Conservation (phyloP, 495 filamentous ascomycete species). For the Astrothelium macrocarpum region DNA sequence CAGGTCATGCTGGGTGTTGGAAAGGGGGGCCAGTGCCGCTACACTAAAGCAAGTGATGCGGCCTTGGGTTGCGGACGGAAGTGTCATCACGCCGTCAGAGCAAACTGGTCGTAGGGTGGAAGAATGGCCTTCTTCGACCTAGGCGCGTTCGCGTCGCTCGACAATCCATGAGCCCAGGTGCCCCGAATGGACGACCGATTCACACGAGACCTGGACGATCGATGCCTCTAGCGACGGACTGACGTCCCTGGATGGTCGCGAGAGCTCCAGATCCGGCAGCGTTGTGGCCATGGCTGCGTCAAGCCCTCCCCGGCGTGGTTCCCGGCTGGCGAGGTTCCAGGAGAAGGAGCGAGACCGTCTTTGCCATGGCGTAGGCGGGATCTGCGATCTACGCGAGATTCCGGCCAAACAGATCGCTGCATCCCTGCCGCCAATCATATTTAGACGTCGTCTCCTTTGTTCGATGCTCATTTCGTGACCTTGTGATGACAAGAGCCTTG, state of each 20-base stretch:
- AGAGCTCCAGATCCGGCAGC: neutral
- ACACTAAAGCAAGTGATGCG: neutral
- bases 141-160: neutral
- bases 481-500: neutral
- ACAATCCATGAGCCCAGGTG: neutral
- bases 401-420: conserved; percentile 5
- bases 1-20: conserved; percentile 5
- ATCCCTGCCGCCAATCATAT: conserved; percentile 7
- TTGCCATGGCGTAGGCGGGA: neutral
- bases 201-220: neutral
- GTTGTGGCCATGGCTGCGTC: neutral
- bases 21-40: neutral
- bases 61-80: neutral
- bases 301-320: neutral
- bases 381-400: conserved; percentile 5
- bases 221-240: neutral
- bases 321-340: conserved; percentile 7
- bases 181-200: neutral
- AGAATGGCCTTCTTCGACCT: neutral
- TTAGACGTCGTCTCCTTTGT: conserved; percentile 1
- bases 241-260: neutral
- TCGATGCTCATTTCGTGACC: neutral
- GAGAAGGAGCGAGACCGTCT: neutral
- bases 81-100: neutral
- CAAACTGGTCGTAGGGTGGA: neutral